A percentile compares a stretch with the other conserved stretches of the same genome.
Conservation (phyloP, 352 stramenopile genomes). For the Phytophthora foliorum region DNA sequence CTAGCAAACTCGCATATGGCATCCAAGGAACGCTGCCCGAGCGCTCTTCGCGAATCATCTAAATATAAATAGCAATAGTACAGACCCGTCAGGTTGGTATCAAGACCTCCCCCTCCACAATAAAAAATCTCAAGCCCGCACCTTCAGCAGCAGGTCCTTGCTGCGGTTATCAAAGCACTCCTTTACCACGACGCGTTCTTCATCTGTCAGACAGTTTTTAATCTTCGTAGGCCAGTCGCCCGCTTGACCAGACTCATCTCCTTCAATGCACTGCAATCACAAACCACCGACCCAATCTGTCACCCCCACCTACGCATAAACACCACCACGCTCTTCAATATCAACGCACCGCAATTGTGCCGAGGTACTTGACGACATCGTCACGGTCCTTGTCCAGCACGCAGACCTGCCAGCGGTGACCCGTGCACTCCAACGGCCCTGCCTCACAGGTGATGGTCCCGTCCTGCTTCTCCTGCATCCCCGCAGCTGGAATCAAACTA, state of each 20-base stretch:
- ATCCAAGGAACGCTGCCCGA: slow-evolving; percentile 69
- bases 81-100: not conserved
- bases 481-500: slow-evolving; percentile 67
- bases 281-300: not conserved
- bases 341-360: slow-evolving; percentile 67
- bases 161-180: slow-evolving; percentile 74
- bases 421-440: slow-evolving; percentile 75
- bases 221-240: slow-evolving; percentile 81
- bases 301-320: not conserved
- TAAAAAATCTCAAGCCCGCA: slow-evolving; percentile 11
- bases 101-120: not conserved
- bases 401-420: slow-evolving; percentile 77
- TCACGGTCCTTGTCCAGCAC: slow-evolving; percentile 78
- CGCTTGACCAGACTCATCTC: slow-evolving; percentile 72
- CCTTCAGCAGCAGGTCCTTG: slow-evolving; percentile 60
- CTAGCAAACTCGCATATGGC: slow-evolving; percentile 66
- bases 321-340: not conserved
- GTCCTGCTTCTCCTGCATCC: slow-evolving; percentile 70
- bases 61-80: too few species aligned
- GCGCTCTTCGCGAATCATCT: slow-evolving; percentile 75
- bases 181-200: slow-evolving; percentile 61
- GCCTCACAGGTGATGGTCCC: slow-evolving; percentile 70
- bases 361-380: slow-evolving; percentile 82
- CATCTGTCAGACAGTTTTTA: slow-evolving; percentile 72
- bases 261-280: slow-evolving; percentile 71